Percentiles rank a stretch among this genome's conserved stretches.
Conservation (phyloP, 2,329 filamentous ascomycete genomes). For the Exserohilum turcica region DNA sequence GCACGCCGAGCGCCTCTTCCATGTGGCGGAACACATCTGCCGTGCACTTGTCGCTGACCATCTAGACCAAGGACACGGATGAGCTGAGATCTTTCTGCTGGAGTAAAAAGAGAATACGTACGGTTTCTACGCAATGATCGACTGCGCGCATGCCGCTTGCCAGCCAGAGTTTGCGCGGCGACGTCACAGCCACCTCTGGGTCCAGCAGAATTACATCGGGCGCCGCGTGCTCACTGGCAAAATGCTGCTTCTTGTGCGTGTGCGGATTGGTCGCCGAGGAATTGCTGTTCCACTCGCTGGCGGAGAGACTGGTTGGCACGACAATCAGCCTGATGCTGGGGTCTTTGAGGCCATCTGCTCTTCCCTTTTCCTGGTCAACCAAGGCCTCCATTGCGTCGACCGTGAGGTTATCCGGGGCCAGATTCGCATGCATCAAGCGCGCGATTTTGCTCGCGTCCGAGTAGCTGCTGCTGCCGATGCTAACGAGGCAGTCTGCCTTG, state of each 20-base stretch:
- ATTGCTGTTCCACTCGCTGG: conserved; percentile 33
- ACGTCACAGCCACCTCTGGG: conserved; percentile 31
- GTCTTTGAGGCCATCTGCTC: conserved; percentile 17
- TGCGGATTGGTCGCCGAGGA: conserved; percentile 27
- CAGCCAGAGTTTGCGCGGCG: conserved; percentile 32
- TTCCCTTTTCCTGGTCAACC: conserved; percentile 26
- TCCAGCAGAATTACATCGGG: conserved; percentile 30
- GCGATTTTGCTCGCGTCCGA: conserved; percentile 38
- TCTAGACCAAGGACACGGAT: not conserved
- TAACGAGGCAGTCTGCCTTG: conserved; percentile 28
- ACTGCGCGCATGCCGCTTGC: conserved; percentile 36
- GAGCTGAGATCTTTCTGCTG: not conserved
- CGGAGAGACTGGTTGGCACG: conserved; percentile 31
- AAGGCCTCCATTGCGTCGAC: conserved; percentile 29
- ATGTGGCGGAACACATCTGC: conserved; percentile 22
- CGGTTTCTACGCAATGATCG: conserved; percentile 39
- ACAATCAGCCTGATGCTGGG: conserved; percentile 27
- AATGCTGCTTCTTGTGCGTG: conserved; percentile 34
- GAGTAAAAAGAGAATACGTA: not conserved
- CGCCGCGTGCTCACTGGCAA: conserved; percentile 21
- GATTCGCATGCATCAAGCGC: conserved; percentile 26
- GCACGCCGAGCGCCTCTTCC: conserved; percentile 27
- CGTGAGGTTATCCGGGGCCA: conserved; percentile 17
- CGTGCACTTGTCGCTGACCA: conserved; percentile 22
- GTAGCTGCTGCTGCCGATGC: conserved; percentile 32